Percentiles rank a stretch among this genome's conserved stretches.
These are phyloP conservation scores for Mycosarcoma maydis DNA, from an alignment of 1,284 basidiomycete species.

Conservation along the genomic window DNA sequence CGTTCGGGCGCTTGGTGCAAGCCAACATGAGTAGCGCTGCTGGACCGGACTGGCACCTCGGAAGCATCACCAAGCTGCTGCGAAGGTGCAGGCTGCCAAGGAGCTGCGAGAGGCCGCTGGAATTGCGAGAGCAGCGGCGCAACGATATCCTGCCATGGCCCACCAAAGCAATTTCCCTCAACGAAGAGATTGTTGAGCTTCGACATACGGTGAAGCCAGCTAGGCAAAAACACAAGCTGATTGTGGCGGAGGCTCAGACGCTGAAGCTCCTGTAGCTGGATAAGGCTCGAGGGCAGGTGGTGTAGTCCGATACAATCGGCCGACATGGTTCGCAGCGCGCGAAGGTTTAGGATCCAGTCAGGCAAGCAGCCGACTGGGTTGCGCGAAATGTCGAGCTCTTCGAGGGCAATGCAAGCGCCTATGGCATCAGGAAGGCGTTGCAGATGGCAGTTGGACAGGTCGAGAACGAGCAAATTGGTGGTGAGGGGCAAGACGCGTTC, in stretches of 20 bases:
- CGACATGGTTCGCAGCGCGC: slow-evolving; percentile 83
- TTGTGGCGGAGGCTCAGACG: slow-evolving; percentile 88
- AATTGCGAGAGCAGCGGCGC: slow-evolving; percentile 29
- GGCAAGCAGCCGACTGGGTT: slow-evolving; percentile 76
- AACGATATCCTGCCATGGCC: slow-evolving; percentile 87
- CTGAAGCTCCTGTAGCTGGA: slow-evolving; percentile 75
- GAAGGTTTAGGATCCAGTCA: slow-evolving; percentile 77
- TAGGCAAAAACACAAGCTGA: slow-evolving; percentile 85
- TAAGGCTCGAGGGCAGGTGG: slow-evolving; percentile 72
- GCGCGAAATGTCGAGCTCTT: slow-evolving; percentile 91
- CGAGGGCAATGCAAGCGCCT: slow-evolving; percentile 79
- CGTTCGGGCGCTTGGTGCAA: slow-evolving; percentile 4
- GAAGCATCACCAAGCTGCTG: slow-evolving; percentile 1
- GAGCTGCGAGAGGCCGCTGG: background rate
- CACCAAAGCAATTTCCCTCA: slow-evolving; percentile 91
- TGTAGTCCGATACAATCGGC: slow-evolving; percentile 85
- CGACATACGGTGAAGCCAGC: slow-evolving; percentile 87
- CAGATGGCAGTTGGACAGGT: slow-evolving; percentile 76
- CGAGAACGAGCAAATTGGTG: slow-evolving; percentile 56
- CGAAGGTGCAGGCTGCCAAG: slow-evolving; percentile 4
- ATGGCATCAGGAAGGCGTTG: slow-evolving; percentile 81
- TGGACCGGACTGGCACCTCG: background rate
- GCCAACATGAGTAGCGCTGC: slow-evolving; percentile 6
- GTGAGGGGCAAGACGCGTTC: slow-evolving; percentile 41
- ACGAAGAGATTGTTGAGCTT: slow-evolving; percentile 85